phyloP scores from a whole-genome alignment of 1,139 yeast species.

The Trichomonascaceae sp. region DNA sequence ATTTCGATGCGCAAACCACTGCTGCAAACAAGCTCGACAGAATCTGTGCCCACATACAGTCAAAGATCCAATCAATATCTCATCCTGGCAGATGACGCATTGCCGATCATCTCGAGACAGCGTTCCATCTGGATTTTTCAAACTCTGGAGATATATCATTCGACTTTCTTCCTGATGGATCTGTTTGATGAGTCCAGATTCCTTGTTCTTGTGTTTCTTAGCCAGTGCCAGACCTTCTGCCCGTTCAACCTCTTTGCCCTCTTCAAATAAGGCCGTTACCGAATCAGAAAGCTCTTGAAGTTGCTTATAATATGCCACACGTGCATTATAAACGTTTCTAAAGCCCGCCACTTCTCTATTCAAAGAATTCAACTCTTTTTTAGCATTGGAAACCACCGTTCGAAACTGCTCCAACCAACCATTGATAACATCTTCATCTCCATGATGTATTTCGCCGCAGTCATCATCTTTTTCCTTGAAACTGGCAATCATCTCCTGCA shows the following conservation, averaged over 20 bases:
- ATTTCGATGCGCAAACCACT: slow-evolving; percentile 56
- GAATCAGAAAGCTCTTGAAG: slow-evolving; percentile 82
- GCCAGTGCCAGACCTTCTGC: slow-evolving; percentile 14
- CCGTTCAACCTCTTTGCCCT: slow-evolving; percentile 15
- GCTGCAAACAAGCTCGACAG: slow-evolving; percentile 67
- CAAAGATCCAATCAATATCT: slow-evolving; percentile 66
- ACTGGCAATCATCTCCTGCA: slow-evolving; percentile 4
- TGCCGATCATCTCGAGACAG: slow-evolving; percentile 35
- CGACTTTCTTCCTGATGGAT: slow-evolving; percentile 31
- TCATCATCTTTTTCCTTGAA: slow-evolving; percentile 4
- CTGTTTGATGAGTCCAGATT: slow-evolving; percentile 12
- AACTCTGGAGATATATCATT: slow-evolving; percentile 53
- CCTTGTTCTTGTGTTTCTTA: slow-evolving; percentile 16
- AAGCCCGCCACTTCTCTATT: slow-evolving; percentile 49
- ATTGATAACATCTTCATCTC: slow-evolving; percentile 8
- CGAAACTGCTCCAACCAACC: slow-evolving; percentile 8
- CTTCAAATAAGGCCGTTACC: slow-evolving; percentile 39
- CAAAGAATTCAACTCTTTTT: slow-evolving; percentile 35
- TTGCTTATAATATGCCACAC: slow-evolving; percentile 75
- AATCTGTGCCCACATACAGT: slow-evolving; percentile 89
- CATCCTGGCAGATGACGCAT: slow-evolving; percentile 73
- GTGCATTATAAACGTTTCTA: slow-evolving; percentile 65
- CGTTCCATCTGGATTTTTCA: slow-evolving; percentile 28
- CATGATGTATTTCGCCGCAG: slow-evolving; percentile 4
- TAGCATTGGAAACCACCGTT: slow-evolving; percentile 40